Conservation (phyloP, 768 basidiomycete species). For the Clavulina sp. region DNA sequence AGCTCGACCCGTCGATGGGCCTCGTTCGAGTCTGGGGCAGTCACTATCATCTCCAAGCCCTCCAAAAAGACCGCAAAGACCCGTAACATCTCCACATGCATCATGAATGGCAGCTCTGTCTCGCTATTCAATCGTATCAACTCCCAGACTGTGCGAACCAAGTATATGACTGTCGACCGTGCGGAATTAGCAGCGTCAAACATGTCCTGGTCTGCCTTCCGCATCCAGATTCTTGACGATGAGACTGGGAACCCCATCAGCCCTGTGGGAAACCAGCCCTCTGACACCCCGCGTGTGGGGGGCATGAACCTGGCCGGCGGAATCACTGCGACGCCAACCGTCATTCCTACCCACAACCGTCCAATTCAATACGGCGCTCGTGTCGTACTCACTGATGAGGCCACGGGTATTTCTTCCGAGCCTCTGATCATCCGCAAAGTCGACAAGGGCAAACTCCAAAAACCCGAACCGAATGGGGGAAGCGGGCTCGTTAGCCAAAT, state of each 20-base stretch:
- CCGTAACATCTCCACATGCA: constrained; percentile 78
- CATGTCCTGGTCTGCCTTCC: constrained; percentile 85
- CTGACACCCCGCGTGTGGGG: too few species aligned
- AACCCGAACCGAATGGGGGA: constrained; percentile 56
- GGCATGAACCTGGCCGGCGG: constrained; percentile 3
- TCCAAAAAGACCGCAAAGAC: constrained; percentile 96
- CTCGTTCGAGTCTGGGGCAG: constrained; percentile 78
- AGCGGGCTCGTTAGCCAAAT: constrained; percentile 90
- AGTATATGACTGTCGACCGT: constrained; percentile 89
- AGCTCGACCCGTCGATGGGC: constrained; percentile 36
- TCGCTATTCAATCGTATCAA: constrained; percentile 94
- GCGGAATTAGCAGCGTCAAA: constrained; percentile 76
- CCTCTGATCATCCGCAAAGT: constrained; percentile 83
- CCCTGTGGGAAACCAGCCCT: neutral
- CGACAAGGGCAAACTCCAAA: constrained; percentile 71
- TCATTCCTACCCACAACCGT: constrained; percentile 20
- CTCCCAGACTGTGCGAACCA: constrained; percentile 89
- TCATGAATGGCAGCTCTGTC: constrained; percentile 75
- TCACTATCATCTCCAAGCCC: constrained; percentile 91
- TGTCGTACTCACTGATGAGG: constrained; percentile 67
- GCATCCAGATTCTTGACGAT: constrained; percentile 58
- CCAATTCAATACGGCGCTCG: constrained; percentile 87
- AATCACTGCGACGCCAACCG: neutral
- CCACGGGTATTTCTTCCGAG: constrained; percentile 71
- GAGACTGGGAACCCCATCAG: neutral